Evolutionary conservation across 441 rosid genomes (phyloP).

Genomic region (Erodium trifolium): DNA sequence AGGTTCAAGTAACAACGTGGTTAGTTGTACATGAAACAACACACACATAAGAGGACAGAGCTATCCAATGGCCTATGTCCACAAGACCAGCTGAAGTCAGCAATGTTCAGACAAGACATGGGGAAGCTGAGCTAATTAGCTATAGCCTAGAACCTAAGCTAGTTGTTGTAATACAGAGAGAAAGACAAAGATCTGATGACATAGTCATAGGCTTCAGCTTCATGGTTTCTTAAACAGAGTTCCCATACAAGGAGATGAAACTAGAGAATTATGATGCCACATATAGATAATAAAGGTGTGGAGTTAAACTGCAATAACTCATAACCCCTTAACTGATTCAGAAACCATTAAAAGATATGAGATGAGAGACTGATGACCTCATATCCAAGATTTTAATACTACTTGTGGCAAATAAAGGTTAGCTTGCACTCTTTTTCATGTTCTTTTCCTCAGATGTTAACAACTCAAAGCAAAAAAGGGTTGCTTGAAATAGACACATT

Average conservation of each 20-base stretch:
- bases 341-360: slow-evolving; percentile 3
- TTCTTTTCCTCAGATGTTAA: slow-evolving; percentile 20
- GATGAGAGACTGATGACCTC: slow-evolving; percentile 18
- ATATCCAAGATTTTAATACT: slow-evolving; percentile 16
- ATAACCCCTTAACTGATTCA: slow-evolving; percentile 17
- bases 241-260: slow-evolving; percentile 22
- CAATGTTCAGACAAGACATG: slow-evolving; percentile 12
- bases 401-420: slow-evolving; percentile 27
- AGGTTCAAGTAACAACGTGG: slow-evolving; percentile 7
- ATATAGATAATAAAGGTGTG: slow-evolving; percentile 18
- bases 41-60: slow-evolving; percentile 12
- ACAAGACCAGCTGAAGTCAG: slow-evolving; percentile 29
- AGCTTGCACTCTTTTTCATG: slow-evolving; percentile 15
- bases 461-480: slow-evolving; percentile 17
- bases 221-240: slow-evolving; percentile 4
- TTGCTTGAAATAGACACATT: neutral
- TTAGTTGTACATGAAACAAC: neutral
- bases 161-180: slow-evolving; percentile 4
- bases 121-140: neutral
- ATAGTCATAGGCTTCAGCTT: slow-evolving; percentile 4
- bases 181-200: slow-evolving; percentile 6
- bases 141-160: slow-evolving; percentile 2
- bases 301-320: slow-evolving; percentile 11
- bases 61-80: slow-evolving; percentile 5
- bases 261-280: slow-evolving; percentile 20